phyloP scores from a whole-genome alignment of 106 monocot species.

The Dendrobium catenatum region DNA sequence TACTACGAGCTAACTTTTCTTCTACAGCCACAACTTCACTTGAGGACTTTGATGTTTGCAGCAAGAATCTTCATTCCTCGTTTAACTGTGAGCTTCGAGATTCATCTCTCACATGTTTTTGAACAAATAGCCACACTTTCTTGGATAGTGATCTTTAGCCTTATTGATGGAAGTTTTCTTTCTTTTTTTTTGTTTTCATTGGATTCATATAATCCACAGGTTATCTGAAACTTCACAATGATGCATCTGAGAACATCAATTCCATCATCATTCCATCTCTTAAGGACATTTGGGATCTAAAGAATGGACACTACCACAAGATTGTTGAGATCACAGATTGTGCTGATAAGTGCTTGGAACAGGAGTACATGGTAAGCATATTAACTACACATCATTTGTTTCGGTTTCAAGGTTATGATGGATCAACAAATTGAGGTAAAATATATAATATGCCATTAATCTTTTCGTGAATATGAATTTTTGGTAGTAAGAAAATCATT shows the following conservation, averaged over 20 bases:
- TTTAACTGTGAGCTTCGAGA: slow-evolving; percentile 47
- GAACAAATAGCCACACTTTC: neutral
- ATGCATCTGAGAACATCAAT: slow-evolving; percentile 52
- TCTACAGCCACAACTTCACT: slow-evolving; percentile 47
- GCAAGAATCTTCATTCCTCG: slow-evolving; percentile 46
- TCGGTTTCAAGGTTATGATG: no score
- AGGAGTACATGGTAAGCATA: slow-evolving; percentile 71
- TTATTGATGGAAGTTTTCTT: neutral
- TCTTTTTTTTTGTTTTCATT: neutral
- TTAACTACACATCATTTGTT: neutral
- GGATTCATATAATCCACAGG: slow-evolving; percentile 28
- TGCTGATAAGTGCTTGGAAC: slow-evolving; percentile 56
- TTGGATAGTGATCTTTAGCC: neutral
- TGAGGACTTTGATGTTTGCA: slow-evolving; percentile 44
- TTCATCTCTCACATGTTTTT: neutral
- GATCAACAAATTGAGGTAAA: neutral
- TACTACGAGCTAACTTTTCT: slow-evolving; percentile 48
- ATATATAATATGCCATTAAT: neutral
- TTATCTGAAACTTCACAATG: slow-evolving; percentile 67
- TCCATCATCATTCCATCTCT: slow-evolving; percentile 40
- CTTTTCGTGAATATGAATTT: neutral
- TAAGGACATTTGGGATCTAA: slow-evolving; percentile 44
- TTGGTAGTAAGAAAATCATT: neutral
- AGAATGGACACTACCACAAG: slow-evolving; percentile 55
- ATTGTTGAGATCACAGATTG: slow-evolving; percentile 62